Evolutionary conservation across 331 rosid genomes (phyloP).

Genomic region (Telfairia occidentalis): DNA sequence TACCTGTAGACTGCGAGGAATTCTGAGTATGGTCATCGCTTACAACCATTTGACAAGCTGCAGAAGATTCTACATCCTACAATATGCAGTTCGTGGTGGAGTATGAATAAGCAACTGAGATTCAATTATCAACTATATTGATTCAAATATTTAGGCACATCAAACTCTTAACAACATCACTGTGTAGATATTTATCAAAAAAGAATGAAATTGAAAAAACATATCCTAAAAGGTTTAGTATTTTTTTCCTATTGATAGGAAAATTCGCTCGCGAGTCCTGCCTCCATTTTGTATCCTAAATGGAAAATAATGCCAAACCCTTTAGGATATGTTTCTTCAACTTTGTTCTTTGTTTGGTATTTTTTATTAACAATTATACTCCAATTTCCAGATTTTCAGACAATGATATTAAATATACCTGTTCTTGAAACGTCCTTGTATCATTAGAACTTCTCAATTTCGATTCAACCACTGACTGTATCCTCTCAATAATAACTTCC

Average conservation of each 20-base stretch:
- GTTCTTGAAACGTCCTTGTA: constrained; percentile 57
- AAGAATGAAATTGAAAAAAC: not conserved
- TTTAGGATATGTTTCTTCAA: not conserved
- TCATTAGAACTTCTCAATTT: constrained; percentile 75
- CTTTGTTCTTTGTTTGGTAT: not conserved
- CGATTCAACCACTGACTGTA: constrained; percentile 68
- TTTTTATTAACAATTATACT: not conserved
- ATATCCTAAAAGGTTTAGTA: not conserved
- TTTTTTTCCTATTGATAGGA: too few relatives aligned
- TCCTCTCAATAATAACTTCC: constrained; percentile 76
- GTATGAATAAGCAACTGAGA: constrained; percentile 15
- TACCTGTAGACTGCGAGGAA: constrained; percentile 44
- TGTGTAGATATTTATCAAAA: not conserved
- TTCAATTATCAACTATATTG: not conserved
- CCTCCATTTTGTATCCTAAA: too few relatives aligned
- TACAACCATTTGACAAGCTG: constrained; percentile 26
- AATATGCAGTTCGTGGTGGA: constrained; percentile 17
- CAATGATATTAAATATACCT: constrained; percentile 32
- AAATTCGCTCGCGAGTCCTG: too few relatives aligned
- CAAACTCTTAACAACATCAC: not conserved
- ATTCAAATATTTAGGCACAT: not conserved
- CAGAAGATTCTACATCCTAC: constrained; percentile 51
- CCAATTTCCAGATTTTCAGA: constrained; percentile 1
- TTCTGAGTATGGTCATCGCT: constrained; percentile 40
- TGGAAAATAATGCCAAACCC: too few relatives aligned